phyloP scores from a whole-genome alignment of 352 stramenopile species.

The Phytophthora podocarpi region DNA sequence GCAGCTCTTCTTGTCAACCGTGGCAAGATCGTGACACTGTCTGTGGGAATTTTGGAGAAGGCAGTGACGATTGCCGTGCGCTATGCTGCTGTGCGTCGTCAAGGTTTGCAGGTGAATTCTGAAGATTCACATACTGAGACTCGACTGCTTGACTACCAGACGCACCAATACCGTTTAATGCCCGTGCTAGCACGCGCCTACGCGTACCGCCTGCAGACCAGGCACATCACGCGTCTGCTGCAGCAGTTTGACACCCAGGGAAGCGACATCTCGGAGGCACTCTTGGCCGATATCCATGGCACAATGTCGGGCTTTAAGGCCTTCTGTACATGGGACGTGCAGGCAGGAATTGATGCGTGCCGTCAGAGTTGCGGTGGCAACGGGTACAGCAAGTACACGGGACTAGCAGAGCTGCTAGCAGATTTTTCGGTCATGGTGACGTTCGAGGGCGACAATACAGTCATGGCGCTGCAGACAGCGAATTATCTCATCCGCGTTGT shows the following conservation, averaged over 20 bases:
- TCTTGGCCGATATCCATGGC: constrained; percentile 94
- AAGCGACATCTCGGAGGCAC: constrained; percentile 61
- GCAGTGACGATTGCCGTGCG: constrained; percentile 93
- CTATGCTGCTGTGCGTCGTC: constrained; percentile 92
- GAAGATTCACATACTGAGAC: constrained; percentile 69
- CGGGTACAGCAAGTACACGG: constrained; percentile 92
- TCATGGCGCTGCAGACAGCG: constrained; percentile 94
- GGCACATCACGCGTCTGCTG: constrained; percentile 80
- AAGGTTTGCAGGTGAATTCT: constrained; percentile 73
- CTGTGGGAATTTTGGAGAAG: constrained; percentile 86
- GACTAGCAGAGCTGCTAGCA: constrained; percentile 89
- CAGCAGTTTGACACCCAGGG: constrained; percentile 85
- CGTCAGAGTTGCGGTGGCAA: constrained; percentile 96
- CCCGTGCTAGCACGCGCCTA: constrained; percentile 91
- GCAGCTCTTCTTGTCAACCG: constrained; percentile 76
- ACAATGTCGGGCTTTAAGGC: constrained; percentile 95
- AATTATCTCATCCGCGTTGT: constrained; percentile 70
- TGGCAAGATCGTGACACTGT: constrained; percentile 76
- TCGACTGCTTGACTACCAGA: constrained; percentile 95
- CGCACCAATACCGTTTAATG: constrained; percentile 95
- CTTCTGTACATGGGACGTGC: constrained; percentile 90
- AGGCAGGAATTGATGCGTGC: constrained; percentile 93
- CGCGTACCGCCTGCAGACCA: constrained; percentile 93
- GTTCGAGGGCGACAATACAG: constrained; percentile 97
- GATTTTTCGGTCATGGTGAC: constrained; percentile 97